phyloP scores from a whole-genome alignment of 1,284 basidiomycete species.

The Moniliella sp. region DNA sequence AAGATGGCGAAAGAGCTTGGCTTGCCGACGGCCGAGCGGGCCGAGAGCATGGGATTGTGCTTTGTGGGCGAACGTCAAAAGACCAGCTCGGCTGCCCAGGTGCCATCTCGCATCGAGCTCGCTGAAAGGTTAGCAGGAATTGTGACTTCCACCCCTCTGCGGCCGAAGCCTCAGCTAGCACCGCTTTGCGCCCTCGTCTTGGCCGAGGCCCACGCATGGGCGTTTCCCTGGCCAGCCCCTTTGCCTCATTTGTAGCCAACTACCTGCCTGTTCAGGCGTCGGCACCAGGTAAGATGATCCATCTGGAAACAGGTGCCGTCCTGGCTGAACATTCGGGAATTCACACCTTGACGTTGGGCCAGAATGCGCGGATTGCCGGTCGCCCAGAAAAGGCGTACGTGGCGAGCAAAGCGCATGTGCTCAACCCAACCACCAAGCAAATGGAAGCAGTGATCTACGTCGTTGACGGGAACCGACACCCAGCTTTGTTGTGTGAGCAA shows the following conservation, averaged over 20 bases:
- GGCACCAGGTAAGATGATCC: too few relatives aligned
- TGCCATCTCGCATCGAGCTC: too few relatives aligned
- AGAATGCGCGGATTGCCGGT: conserved; percentile 49
- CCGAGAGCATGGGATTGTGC: conserved; percentile 89
- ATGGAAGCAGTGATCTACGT: neutral
- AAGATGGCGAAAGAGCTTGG: conserved; percentile 48
- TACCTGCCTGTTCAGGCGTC: too few relatives aligned
- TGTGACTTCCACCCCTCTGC: too few relatives aligned
- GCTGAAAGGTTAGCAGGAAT: too few relatives aligned
- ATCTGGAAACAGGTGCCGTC: conserved; percentile 40
- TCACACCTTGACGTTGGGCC: conserved; percentile 74
- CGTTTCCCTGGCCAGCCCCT: neutral
- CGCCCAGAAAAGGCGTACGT: conserved; percentile 51
- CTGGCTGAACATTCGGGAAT: conserved; percentile 53
- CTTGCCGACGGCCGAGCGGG: conserved; percentile 55
- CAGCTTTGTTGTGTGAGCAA: too few relatives aligned
- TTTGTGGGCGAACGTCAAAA: conserved; percentile 49
- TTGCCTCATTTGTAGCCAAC: neutral
- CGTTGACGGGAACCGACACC: neutral
- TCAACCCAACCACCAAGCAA: too few relatives aligned
- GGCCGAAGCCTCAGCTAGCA: neutral
- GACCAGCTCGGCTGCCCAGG: neutral
- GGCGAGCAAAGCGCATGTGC: conserved; percentile 47
- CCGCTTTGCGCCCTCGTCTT: neutral
- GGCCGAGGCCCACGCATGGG: neutral